Evolutionary conservation across 2,329 filamentous ascomycete species (phyloP).

Genomic region (Kalmusia sp.): DNA sequence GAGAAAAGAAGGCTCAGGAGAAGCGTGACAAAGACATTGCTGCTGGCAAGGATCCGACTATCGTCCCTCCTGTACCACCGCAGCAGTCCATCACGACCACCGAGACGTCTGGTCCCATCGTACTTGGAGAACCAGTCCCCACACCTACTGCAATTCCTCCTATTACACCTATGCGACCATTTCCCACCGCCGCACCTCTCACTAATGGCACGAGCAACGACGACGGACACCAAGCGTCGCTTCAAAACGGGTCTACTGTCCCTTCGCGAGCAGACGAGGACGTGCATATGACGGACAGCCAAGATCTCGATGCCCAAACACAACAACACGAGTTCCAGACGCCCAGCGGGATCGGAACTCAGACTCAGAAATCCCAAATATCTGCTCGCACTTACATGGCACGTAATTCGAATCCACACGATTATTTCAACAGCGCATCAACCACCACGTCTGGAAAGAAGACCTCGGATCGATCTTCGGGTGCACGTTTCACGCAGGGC

Average conservation of each 20-base stretch:
- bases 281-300: conserved; percentile 53
- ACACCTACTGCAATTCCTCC: conserved; percentile 54
- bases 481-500: conserved; percentile 71
- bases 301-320: conserved; percentile 43
- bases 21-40: conserved; percentile 50
- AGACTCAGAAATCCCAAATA: conserved; percentile 67
- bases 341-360: conserved; percentile 35
- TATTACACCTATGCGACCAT: conserved; percentile 45
- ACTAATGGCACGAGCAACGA: conserved; percentile 63
- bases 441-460: conserved; percentile 84
- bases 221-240: conserved; percentile 35
- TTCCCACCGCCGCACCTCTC: conserved; percentile 58
- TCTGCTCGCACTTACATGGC: conserved; percentile 68
- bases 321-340: conserved; percentile 44
- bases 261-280: conserved; percentile 51
- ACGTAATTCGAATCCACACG: conserved; percentile 63
- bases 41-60: conserved; percentile 49
- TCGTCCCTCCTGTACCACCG: conserved; percentile 50
- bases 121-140: conserved; percentile 70
- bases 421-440: conserved; percentile 85
- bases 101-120: conserved; percentile 54
- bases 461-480: conserved; percentile 75
- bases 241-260: conserved; percentile 51
- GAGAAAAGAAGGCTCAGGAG: conserved; percentile 69
- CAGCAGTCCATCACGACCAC: conserved; percentile 52